Percentiles rank a stretch among this genome's conserved stretches.
Conservation (phyloP, 2,329 filamentous ascomycete genomes). For the Monilinia fructigena region DNA sequence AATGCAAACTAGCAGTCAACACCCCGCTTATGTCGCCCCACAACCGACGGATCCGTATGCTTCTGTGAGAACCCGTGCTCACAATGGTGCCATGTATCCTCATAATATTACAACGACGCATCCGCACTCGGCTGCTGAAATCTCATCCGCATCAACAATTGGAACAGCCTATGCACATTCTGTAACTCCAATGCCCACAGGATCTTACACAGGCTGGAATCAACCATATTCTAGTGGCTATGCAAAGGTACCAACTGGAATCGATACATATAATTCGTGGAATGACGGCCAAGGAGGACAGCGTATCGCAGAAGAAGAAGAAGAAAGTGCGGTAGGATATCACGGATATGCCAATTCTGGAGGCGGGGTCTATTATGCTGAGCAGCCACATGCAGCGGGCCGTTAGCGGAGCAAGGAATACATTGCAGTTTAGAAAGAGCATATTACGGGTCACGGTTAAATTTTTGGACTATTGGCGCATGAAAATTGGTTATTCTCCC, state of each 20-base stretch:
- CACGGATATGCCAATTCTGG: conserved; percentile 34
- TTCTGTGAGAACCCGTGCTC: conserved; percentile 13
- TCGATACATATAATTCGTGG: conserved; percentile 36
- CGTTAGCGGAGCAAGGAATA: conserved; percentile 15
- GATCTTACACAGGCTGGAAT: conserved; percentile 36
- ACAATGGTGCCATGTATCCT: conserved; percentile 33
- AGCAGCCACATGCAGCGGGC: conserved; percentile 29
- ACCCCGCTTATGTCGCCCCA: conserved; percentile 32
- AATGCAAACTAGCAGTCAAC: conserved; percentile 35
- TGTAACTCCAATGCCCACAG: conserved; percentile 23
- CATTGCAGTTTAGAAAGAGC: conserved; percentile 1
- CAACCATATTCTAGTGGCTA: conserved; percentile 32
- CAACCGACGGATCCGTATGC: conserved; percentile 15
- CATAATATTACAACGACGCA: conserved; percentile 32
- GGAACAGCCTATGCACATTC: conserved; percentile 33
- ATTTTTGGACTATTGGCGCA: conserved; percentile 14
- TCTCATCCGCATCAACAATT: conserved; percentile 29
- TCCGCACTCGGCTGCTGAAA: conserved; percentile 30
- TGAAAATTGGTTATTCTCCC: conserved; percentile 5
- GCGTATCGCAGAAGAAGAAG: conserved; percentile 29
- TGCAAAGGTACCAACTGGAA: conserved; percentile 32
- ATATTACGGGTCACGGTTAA: conserved; percentile 10
- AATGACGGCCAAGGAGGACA: conserved; percentile 29
- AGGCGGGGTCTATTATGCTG: conserved; percentile 34
- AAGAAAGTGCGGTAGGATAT: conserved; percentile 27